Conservation (phyloP, 139 green algal species). For the Coccomyxa sp. region DNA sequence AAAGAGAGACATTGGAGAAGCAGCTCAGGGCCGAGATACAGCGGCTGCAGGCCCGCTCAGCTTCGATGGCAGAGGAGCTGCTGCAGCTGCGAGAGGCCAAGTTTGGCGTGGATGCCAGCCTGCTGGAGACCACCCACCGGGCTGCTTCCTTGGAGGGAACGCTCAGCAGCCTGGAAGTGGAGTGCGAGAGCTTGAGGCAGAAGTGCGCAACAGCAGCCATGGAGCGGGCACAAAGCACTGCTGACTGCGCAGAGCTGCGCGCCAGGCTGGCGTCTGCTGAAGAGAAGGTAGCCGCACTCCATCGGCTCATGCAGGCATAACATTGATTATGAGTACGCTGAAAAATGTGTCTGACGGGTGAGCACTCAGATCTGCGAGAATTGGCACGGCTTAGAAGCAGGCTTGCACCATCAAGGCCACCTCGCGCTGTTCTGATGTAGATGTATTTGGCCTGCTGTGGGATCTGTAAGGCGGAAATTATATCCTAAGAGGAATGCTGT, state of each 20-base stretch:
- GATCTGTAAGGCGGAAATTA: background rate
- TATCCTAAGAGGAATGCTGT: background rate
- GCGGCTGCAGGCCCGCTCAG: background rate
- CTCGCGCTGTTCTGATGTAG: too few relatives aligned
- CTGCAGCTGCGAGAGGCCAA: slow-evolving; percentile 66
- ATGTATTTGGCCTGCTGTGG: background rate
- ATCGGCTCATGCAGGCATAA: background rate
- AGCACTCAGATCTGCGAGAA: background rate
- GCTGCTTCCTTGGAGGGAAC: slow-evolving; percentile 58
- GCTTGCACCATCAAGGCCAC: too few relatives aligned
- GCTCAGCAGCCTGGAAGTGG: slow-evolving; percentile 46
- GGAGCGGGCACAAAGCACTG: slow-evolving; percentile 50
- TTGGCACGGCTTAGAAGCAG: background rate
- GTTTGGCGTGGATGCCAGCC: slow-evolving; percentile 63
- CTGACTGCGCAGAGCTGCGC: slow-evolving; percentile 45
- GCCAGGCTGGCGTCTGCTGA: slow-evolving; percentile 49
- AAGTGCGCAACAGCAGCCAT: slow-evolving; percentile 18
- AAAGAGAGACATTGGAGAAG: slow-evolving; percentile 5
- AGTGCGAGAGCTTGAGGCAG: slow-evolving; percentile 45
- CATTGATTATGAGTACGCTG: background rate
- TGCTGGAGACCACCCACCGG: slow-evolving; percentile 66
- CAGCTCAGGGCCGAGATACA: slow-evolving; percentile 26
- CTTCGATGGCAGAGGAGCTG: slow-evolving; percentile 57
- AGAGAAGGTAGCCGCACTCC: slow-evolving; percentile 56
- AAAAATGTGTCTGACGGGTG: background rate